These are phyloP conservation scores for Podospora bellae-mahoneyi DNA, from an alignment of 495 filamentous ascomycete species.

Conservation along the genomic window DNA sequence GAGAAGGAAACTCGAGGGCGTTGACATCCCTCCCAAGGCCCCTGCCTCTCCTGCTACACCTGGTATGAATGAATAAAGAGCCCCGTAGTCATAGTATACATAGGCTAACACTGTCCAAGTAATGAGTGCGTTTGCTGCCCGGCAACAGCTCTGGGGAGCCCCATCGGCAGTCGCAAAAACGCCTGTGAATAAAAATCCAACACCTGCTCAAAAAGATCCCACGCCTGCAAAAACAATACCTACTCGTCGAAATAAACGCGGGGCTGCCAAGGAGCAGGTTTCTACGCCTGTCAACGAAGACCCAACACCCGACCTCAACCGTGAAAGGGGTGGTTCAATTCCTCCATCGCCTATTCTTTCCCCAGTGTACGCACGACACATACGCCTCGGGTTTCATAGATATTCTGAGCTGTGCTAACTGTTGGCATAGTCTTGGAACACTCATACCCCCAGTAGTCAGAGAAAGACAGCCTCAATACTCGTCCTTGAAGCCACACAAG, in stretches of 20 bases:
- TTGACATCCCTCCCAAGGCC: conserved; percentile 7
- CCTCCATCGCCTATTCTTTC: conserved; percentile 1
- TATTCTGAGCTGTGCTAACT: background rate
- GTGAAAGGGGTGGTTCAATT: background rate
- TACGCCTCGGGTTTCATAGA: too few species aligned
- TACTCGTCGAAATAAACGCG: conserved; percentile 14
- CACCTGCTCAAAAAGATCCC: background rate
- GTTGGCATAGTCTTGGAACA: background rate
- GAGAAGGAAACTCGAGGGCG: conserved; percentile 40
- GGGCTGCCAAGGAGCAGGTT: conserved; percentile 13
- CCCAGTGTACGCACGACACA: background rate
- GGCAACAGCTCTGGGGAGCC: conserved; percentile 37
- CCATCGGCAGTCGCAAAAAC: background rate
- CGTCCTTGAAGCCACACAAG: conserved; percentile 45
- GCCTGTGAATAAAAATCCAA: background rate
- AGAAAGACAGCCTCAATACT: conserved; percentile 22
- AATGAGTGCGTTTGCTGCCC: conserved; percentile 52
- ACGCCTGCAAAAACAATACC: background rate
- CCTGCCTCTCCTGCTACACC: conserved; percentile 20
- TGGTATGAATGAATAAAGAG: conserved; percentile 9
- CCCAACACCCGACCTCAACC: background rate
- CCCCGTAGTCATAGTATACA: background rate
- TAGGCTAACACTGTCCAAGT: conserved; percentile 27
- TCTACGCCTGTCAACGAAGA: background rate
- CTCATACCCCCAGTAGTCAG: background rate